phyloP scores from a whole-genome alignment of 208 protist genomes.

The Angomonas desouzai region DNA sequence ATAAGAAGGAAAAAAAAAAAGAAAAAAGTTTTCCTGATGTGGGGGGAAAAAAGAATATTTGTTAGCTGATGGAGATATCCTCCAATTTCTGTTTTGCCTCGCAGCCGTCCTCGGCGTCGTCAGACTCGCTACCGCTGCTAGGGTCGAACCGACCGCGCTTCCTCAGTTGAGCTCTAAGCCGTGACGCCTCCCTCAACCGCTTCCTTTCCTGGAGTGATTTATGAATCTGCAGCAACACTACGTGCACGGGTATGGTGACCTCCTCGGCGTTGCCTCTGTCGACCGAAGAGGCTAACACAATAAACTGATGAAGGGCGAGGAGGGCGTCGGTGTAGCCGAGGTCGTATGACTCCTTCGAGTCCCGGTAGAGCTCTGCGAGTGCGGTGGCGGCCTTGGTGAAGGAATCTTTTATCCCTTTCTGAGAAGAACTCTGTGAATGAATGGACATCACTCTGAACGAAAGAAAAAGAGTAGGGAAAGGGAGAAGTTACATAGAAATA shows the following conservation, averaged over 20 bases:
- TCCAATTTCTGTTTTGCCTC: neutral
- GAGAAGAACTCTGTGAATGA: neutral
- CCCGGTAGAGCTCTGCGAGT: slow-evolving; percentile 47
- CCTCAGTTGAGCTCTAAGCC: neutral
- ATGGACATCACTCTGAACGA: neutral
- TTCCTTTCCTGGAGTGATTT: neutral
- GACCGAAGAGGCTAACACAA: slow-evolving; percentile 18
- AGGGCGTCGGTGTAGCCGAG: slow-evolving; percentile 52
- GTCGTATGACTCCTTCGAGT: slow-evolving; percentile 46
- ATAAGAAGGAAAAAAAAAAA: neutral
- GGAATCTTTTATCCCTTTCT: neutral
- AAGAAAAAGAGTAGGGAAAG: neutral
- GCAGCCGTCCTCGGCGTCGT: neutral
- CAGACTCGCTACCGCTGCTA: neutral
- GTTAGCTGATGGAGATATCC: neutral
- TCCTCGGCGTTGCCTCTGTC: neutral
- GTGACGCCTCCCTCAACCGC: neutral
- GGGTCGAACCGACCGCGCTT: neutral
- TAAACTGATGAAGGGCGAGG: slow-evolving; percentile 38
- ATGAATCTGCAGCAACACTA: neutral
- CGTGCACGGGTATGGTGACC: neutral
- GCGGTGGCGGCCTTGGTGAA: slow-evolving; percentile 36
- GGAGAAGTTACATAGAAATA: no score
- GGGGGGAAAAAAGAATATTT: neutral
- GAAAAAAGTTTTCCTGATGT: neutral